A percentile compares a stretch with the other conserved stretches of the same genome.
These are phyloP conservation scores for Cyclotella atomus DNA, from an alignment of 108 stramenopile genomes.

Conservation along the genomic window DNA sequence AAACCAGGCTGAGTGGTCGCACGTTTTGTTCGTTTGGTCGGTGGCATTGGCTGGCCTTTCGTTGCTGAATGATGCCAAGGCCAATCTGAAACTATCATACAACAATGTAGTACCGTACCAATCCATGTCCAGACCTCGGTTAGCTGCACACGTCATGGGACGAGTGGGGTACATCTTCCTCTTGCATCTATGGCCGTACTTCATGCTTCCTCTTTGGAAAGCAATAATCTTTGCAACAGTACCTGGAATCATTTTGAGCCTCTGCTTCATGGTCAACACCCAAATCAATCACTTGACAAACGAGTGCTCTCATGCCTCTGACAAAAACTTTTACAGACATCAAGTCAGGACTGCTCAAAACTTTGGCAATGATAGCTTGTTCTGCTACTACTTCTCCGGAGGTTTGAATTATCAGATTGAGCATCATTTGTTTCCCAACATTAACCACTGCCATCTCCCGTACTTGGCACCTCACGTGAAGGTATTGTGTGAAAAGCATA, in stretches of 20 bases:
- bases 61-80: constrained; percentile 50
- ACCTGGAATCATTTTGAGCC: constrained; percentile 46
- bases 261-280: constrained; percentile 59
- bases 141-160: constrained; percentile 44
- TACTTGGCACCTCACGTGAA: constrained; percentile 40
- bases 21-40: constrained; percentile 53
- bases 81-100: constrained; percentile 52
- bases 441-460: constrained; percentile 64
- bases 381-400: constrained; percentile 52
- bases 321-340: constrained; percentile 57
- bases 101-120: constrained; percentile 59
- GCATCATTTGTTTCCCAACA: constrained; percentile 59
- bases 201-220: constrained; percentile 49
- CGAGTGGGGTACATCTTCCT: constrained; percentile 40
- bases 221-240: constrained; percentile 53
- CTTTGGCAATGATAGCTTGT: constrained; percentile 50
- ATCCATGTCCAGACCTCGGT: constrained; percentile 29
- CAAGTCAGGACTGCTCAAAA: constrained; percentile 62
- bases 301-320: constrained; percentile 47
- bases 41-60: constrained; percentile 52
- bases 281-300: constrained; percentile 61
- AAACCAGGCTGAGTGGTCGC: constrained; percentile 28
- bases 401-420: constrained; percentile 63
- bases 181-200: constrained; percentile 53
- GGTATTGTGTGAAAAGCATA: constrained; percentile 52